A percentile compares a stretch with the other conserved stretches of the same genome.
Conservation (phyloP, 2,329 filamentous ascomycete genomes). For the Pseudogymnoascus sp. region DNA sequence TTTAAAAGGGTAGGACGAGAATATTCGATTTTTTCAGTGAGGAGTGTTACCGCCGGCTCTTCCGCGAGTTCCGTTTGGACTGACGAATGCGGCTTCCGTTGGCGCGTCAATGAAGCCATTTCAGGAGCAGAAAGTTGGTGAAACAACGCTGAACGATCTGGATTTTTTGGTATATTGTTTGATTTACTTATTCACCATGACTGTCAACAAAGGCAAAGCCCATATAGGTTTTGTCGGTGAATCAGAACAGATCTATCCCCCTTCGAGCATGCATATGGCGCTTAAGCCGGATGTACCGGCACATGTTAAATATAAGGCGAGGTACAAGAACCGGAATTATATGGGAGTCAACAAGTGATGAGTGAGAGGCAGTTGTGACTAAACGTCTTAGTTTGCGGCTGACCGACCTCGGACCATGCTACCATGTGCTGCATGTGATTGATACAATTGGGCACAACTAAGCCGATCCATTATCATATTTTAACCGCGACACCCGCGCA, state of each 20-base stretch:
- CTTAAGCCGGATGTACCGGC: not conserved
- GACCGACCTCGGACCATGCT: not conserved
- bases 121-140: not conserved
- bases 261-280: not conserved
- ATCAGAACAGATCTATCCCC: not conserved
- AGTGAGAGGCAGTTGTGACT: not conserved
- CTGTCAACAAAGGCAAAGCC: not conserved
- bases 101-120: not conserved
- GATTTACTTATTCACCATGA: not conserved
- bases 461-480: not conserved
- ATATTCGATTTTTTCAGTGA: not conserved
- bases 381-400: not conserved
- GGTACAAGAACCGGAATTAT: not conserved
- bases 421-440: conserved; percentile 4
- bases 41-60: not conserved
- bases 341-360: not conserved
- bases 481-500: not conserved
- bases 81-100: not conserved
- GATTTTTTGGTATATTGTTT: not conserved
- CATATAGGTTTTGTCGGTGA: not conserved
- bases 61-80: not conserved
- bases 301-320: not conserved
- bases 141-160: not conserved
- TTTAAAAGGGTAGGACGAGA: conserved; percentile 22
- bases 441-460: not conserved